Evolutionary conservation across 805 yeast species (phyloP).

Genomic region (Starmera quercuum): DNA sequence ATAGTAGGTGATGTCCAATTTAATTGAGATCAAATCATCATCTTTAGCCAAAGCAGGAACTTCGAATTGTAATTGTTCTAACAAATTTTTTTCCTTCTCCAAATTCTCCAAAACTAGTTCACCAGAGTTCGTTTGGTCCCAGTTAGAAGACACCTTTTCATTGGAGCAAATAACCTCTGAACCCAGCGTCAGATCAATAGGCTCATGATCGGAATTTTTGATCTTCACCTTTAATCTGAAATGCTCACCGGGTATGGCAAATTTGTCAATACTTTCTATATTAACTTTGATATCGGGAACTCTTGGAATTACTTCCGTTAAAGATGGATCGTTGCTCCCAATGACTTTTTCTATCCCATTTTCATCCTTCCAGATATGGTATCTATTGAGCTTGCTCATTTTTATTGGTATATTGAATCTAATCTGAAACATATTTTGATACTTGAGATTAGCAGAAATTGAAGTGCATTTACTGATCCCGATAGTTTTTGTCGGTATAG

Average conservation of each 20-base stretch:
- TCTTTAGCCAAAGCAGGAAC: slow-evolving; percentile 5
- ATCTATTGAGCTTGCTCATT: slow-evolving; percentile 5
- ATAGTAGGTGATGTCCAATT: slow-evolving; percentile 16
- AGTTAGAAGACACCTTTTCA: not conserved
- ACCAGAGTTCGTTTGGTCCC: not conserved
- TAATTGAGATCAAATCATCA: slow-evolving; percentile 4
- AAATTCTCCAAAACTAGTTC: slow-evolving; percentile 1
- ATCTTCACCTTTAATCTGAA: slow-evolving; percentile 18
- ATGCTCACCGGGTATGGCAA: slow-evolving; percentile 25
- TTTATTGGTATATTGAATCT: slow-evolving; percentile 13
- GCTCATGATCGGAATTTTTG: slow-evolving; percentile 23
- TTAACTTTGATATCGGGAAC: slow-evolving; percentile 26
- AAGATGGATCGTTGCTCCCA: slow-evolving; percentile 11
- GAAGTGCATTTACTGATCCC: slow-evolving; percentile 9
- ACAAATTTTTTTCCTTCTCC: not conserved
- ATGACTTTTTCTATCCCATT: slow-evolving; percentile 7
- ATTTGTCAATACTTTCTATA: slow-evolving; percentile 15
- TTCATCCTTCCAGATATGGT: slow-evolving; percentile 10
- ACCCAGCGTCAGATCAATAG: slow-evolving; percentile 14
- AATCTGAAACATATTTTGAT: slow-evolving; percentile 11
- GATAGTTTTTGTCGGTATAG: slow-evolving; percentile 10
- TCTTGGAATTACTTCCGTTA: slow-evolving; percentile 28
- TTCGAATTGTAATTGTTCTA: slow-evolving; percentile 1
- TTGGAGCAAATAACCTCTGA: not conserved
- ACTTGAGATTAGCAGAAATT: slow-evolving; percentile 9